phyloP scores from a whole-genome alignment of 2,329 filamentous ascomycete species.

The Talaromyces rugulosus region DNA sequence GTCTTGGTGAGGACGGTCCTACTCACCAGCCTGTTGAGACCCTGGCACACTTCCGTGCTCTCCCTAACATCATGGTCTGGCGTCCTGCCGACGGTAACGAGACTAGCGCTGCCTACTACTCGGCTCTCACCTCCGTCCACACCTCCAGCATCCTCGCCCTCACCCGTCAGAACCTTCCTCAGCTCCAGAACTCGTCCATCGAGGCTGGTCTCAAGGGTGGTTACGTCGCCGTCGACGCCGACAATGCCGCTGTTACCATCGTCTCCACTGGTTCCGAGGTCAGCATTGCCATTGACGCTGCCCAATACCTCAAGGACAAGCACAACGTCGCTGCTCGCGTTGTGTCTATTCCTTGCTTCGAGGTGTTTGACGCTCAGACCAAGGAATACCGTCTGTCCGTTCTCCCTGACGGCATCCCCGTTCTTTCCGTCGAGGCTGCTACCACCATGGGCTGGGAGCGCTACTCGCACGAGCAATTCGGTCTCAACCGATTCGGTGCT shows the following conservation, averaged over 20 bases:
- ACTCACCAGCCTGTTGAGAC: conserved; percentile 99
- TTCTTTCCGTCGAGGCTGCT: conserved; percentile 94
- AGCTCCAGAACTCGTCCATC: conserved; percentile 90
- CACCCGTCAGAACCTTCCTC: conserved; percentile 96
- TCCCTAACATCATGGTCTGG: conserved; percentile 99
- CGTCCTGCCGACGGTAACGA: conserved; percentile 98
- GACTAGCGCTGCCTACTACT: conserved; percentile 95
- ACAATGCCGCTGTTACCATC: conserved; percentile 80
- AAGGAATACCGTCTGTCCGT: conserved; percentile 95
- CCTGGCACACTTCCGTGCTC: conserved; percentile 93
- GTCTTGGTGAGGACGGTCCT: conserved; percentile 96
- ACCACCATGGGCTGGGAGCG: conserved; percentile 97
- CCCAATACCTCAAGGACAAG: conserved; percentile 85
- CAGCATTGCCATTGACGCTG: conserved; percentile 84
- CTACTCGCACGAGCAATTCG: conserved; percentile 99
- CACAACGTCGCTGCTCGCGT: conserved; percentile 83
- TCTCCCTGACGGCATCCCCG: conserved; percentile 88
- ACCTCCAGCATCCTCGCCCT: conserved; percentile 92
- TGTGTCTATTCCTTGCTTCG: conserved; percentile 93
- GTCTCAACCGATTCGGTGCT: conserved; percentile 97
- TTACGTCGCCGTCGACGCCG: conserved; percentile 81
- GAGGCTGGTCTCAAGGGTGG: conserved; percentile 91
- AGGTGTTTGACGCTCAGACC: conserved; percentile 89
- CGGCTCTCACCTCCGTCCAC: conserved; percentile 81
- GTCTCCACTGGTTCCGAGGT: conserved; percentile 97